A percentile compares a stretch with the other conserved stretches of the same genome.
Conservation (phyloP, 2,329 filamentous ascomycete genomes). For the Aspergillus calidoustus region DNA sequence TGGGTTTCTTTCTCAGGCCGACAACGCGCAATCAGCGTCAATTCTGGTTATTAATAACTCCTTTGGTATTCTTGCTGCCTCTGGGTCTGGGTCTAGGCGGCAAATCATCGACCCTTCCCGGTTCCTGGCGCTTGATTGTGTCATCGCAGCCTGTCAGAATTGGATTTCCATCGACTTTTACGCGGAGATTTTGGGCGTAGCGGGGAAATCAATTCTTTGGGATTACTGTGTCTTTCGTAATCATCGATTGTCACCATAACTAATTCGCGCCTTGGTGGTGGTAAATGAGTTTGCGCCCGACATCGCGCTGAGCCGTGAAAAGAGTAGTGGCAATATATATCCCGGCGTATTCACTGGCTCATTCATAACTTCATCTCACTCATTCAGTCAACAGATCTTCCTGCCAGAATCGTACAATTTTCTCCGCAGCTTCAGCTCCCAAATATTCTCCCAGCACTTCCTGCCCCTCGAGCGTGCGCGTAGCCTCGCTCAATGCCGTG, state of each 20-base stretch:
- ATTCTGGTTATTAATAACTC: constrained; percentile 16
- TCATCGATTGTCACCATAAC: not conserved
- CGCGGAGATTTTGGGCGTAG: not conserved
- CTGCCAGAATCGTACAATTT: constrained; percentile 46
- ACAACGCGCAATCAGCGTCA: constrained; percentile 23
- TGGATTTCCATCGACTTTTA: not conserved
- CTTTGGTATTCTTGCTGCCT: constrained; percentile 12
- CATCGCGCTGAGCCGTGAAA: not conserved
- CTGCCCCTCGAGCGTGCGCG: constrained; percentile 25
- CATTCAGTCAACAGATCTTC: constrained; percentile 36
- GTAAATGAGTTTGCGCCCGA: not conserved
- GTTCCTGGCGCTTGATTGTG: constrained; percentile 13
- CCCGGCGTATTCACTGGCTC: not conserved
- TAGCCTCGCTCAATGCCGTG: constrained; percentile 24
- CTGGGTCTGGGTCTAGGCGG: constrained; percentile 8
- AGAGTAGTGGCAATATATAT: constrained; percentile 15
- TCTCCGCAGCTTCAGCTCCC: constrained; percentile 32
- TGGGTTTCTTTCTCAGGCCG: constrained; percentile 21
- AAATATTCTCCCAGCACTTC: constrained; percentile 38
- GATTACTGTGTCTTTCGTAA: not conserved
- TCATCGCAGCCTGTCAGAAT: not conserved
- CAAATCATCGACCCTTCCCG: constrained; percentile 8
- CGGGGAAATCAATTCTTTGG: not conserved
- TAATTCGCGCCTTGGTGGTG: not conserved
- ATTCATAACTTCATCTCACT: not conserved